These are phyloP conservation scores for grape (Vitis vinifera) DNA, from an alignment of 164 flowering plant species.

Conservation along the genomic window DNA sequence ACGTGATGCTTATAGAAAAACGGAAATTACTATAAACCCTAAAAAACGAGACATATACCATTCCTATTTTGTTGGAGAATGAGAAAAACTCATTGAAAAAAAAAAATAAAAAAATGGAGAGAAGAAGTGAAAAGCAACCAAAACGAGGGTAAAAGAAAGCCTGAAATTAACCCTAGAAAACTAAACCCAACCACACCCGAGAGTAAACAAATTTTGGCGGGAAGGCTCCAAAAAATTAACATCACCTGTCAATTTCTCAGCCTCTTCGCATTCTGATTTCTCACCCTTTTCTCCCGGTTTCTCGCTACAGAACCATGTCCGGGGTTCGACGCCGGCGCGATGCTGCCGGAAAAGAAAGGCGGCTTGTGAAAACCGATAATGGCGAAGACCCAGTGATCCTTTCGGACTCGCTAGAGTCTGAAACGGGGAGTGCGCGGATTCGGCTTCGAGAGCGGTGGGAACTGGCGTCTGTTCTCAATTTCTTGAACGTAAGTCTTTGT, in stretches of 20 bases:
- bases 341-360: background rate
- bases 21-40: too few species aligned
- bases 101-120: too few species aligned
- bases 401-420: slow-evolving; percentile 13
- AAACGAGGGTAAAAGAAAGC: background rate
- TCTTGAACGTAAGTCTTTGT: slow-evolving; percentile 47
- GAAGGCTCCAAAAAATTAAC: background rate
- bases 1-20: too few species aligned
- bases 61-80: too few species aligned
- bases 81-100: too few species aligned
- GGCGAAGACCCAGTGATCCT: background rate
- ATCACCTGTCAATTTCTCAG: background rate
- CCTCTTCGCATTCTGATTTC: background rate
- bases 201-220: slow-evolving; percentile 14
- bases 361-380: background rate
- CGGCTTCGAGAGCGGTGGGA: slow-evolving; percentile 80
- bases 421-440: slow-evolving; percentile 22
- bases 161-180: slow-evolving; percentile 9
- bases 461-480: slow-evolving; percentile 83
- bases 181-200: background rate
- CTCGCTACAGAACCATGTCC: too few species aligned
- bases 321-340: background rate
- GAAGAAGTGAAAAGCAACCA: too few species aligned
- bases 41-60: too few species aligned
- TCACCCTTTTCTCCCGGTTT: background rate